Evolutionary conservation across 1,284 basidiomycete genomes (phyloP).

Genomic region (Thelephora terrestris): DNA sequence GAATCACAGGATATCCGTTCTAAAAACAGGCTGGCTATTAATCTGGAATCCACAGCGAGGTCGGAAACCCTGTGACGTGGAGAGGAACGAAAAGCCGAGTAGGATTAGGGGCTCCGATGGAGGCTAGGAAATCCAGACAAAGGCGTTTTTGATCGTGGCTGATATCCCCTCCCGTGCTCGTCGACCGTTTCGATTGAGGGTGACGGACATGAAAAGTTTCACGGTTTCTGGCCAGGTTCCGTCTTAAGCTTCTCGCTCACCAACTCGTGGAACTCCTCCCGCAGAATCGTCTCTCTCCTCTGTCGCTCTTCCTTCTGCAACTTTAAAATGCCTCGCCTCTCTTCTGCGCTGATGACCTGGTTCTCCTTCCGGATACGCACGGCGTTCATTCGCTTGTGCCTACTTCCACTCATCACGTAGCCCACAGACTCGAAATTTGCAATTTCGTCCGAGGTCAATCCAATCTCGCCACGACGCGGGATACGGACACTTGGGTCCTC

Average conservation of each 20-base stretch:
- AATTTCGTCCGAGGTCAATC: conserved; percentile 80
- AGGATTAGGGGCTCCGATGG: too few relatives aligned
- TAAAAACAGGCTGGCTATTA: too few relatives aligned
- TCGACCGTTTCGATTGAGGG: too few relatives aligned
- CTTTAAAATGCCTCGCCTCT: conserved; percentile 90
- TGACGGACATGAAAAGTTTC: too few relatives aligned
- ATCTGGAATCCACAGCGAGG: too few relatives aligned
- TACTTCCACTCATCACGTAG: conserved; percentile 97
- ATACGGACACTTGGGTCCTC: conserved; percentile 86
- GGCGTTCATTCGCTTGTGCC: conserved; percentile 93
- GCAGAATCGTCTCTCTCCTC: conserved; percentile 74
- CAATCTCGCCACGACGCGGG: conserved; percentile 97
- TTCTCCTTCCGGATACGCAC: conserved; percentile 98
- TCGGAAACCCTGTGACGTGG: too few relatives aligned
- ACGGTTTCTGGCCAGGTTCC: conserved; percentile 7
- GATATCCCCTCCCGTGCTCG: too few relatives aligned
- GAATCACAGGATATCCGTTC: too few relatives aligned
- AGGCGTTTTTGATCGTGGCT: too few relatives aligned
- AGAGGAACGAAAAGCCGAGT: too few relatives aligned
- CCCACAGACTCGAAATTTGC: conserved; percentile 80
- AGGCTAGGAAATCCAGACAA: too few relatives aligned
- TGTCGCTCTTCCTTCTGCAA: conserved; percentile 89
- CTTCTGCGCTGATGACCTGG: conserved; percentile 96
- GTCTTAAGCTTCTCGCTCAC: conserved; percentile 63
- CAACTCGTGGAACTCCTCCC: conserved; percentile 72